These are phyloP conservation scores for Neonectria sp. DNA, from an alignment of 2,329 filamentous ascomycete genomes.

Conservation along the genomic window DNA sequence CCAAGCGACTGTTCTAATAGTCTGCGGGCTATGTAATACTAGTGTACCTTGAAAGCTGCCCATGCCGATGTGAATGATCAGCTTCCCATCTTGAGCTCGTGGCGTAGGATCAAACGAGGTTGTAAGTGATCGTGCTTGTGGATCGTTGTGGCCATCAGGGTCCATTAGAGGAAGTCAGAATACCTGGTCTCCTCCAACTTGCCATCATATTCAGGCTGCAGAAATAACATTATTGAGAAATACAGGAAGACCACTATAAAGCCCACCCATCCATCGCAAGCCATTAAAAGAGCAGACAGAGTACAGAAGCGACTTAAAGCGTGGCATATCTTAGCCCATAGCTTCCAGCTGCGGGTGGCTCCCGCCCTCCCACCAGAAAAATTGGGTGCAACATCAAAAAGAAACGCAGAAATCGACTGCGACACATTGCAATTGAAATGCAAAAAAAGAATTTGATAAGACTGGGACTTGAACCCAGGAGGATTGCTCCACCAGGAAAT, in stretches of 20 bases:
- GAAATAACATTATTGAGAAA: background rate
- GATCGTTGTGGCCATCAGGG: background rate
- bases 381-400: background rate
- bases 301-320: background rate
- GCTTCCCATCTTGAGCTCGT: too few relatives aligned
- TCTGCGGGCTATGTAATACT: too few relatives aligned
- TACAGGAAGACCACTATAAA: background rate
- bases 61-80: too few relatives aligned
- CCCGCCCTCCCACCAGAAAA: background rate
- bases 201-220: background rate
- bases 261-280: background rate
- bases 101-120: background rate
- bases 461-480: conserved; percentile 50
- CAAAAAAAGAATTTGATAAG: conserved; percentile 41
- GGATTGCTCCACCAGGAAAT: conserved; percentile 49
- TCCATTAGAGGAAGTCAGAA: background rate
- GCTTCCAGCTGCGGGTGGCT: background rate
- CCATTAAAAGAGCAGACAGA: background rate
- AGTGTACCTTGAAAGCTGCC: too few relatives aligned
- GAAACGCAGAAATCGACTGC: background rate
- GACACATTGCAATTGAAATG: too few relatives aligned
- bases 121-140: too few relatives aligned
- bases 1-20: too few relatives aligned
- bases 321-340: background rate
- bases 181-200: background rate